A percentile compares a stretch with the other conserved stretches of the same genome.
Conservation (phyloP, 352 stramenopile genomes). For the Blastocystis sp. region DNA sequence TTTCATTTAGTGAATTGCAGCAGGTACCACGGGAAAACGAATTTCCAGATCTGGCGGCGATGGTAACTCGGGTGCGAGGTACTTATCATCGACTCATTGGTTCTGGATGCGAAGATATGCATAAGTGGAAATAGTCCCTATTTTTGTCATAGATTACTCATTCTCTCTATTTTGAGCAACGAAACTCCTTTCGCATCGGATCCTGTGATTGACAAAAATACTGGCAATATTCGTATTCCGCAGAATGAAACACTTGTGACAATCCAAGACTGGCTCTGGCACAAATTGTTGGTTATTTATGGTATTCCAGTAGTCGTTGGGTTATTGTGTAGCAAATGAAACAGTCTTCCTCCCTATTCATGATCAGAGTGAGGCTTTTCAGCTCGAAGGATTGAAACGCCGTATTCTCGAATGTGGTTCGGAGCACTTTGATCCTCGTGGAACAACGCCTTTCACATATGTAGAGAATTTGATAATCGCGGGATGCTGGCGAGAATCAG, state of each 20-base stretch:
- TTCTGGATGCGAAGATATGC: background rate
- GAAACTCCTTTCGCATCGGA: background rate
- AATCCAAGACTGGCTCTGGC: slow-evolving; percentile 38
- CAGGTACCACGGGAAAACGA: too few relatives aligned
- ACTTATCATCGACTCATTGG: background rate
- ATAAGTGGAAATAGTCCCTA: background rate
- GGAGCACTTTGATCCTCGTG: slow-evolving; percentile 7
- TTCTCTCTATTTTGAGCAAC: background rate
- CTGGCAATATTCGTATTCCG: background rate
- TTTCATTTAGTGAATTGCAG: background rate
- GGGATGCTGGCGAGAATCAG: background rate
- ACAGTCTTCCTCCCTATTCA: background rate
- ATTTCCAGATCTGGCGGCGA: background rate
- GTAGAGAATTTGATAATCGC: background rate
- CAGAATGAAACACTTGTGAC: background rate
- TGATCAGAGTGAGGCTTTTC: background rate
- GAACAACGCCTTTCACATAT: background rate
- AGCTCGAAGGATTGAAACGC: background rate
- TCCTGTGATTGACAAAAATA: background rate
- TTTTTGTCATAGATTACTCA: background rate
- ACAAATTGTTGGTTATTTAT: background rate
- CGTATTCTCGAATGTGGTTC: background rate
- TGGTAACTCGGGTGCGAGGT: background rate
- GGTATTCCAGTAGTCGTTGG: background rate
- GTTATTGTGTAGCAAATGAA: background rate